Conservation (phyloP, 2,329 filamentous ascomycete genomes). For the Ascochyta rabiei region DNA sequence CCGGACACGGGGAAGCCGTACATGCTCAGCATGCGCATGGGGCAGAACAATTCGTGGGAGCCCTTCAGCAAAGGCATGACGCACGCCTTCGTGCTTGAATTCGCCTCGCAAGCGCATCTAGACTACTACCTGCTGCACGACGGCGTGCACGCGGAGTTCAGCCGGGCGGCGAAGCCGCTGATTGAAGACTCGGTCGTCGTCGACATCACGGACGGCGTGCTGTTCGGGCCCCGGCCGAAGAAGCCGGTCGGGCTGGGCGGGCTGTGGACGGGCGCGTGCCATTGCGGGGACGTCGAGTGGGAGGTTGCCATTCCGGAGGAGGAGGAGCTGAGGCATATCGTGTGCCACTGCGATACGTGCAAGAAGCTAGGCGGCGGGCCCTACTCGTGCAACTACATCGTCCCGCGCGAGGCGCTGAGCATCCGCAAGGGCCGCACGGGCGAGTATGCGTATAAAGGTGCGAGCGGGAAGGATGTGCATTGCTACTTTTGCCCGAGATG, state of each 20-base stretch:
- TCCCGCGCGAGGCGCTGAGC: conserved; percentile 34
- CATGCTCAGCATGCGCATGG: conserved; percentile 41
- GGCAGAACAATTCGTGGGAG: conserved; percentile 45
- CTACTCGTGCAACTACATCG: conserved; percentile 47
- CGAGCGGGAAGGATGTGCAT: conserved; percentile 44
- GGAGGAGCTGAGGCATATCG: conserved; percentile 33
- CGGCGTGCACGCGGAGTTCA: conserved; percentile 40
- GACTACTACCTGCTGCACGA: conserved; percentile 44
- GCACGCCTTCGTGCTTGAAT: conserved; percentile 45
- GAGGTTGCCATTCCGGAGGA: conserved; percentile 32
- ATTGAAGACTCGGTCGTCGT: conserved; percentile 43
- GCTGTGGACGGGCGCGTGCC: conserved; percentile 36
- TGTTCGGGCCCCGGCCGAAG: conserved; percentile 37
- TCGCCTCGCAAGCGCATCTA: conserved; percentile 41
- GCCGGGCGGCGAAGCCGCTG: conserved; percentile 32
- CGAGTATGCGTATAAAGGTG: conserved; percentile 42
- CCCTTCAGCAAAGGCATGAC: conserved; percentile 43
- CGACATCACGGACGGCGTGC: conserved; percentile 42
- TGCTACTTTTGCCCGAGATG: conserved; percentile 49
- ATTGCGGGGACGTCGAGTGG: conserved; percentile 38
- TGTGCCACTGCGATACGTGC: conserved; percentile 47
- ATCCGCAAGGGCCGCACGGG: conserved; percentile 33
- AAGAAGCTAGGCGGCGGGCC: conserved; percentile 45
- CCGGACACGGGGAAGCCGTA: conserved; percentile 36
- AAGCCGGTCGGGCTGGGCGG: conserved; percentile 21